These are phyloP conservation scores for Firmiana major DNA, from an alignment of 345 rosid genomes.

Conservation along the genomic window DNA sequence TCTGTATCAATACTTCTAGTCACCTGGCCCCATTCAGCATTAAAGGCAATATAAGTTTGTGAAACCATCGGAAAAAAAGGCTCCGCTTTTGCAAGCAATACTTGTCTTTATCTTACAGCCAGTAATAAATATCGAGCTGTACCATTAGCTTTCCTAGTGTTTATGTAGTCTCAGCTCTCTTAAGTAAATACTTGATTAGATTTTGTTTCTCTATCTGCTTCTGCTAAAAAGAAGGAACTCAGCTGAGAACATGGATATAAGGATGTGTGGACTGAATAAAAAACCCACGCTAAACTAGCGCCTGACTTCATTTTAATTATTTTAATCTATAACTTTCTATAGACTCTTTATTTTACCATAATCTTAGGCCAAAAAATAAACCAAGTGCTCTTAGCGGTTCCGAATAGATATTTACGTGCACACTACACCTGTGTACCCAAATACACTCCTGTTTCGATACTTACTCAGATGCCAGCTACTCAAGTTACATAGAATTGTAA, in stretches of 20 bases:
- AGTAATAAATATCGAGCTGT: not conserved
- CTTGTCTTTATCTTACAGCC: not conserved
- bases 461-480: not conserved
- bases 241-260: not conserved
- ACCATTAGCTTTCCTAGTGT: not conserved
- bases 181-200: not conserved
- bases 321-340: not conserved
- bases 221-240: not conserved
- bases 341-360: not conserved
- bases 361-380: not conserved
- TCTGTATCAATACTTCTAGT: constrained; percentile 53
- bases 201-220: not conserved
- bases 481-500: not conserved
- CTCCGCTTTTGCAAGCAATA: not conserved
- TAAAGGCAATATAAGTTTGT: not conserved
- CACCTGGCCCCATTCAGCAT: constrained; percentile 32
- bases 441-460: not conserved
- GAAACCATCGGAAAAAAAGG: too few species aligned
- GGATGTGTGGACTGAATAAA: not conserved
- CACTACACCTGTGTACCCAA: not conserved
- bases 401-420: not conserved
- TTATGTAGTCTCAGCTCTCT: not conserved
- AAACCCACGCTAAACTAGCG: not conserved
- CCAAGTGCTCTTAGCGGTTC: not conserved
- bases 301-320: not conserved